These are phyloP conservation scores for Phaffomyces antillensis DNA, from an alignment of 805 yeast species.

Conservation along the genomic window DNA sequence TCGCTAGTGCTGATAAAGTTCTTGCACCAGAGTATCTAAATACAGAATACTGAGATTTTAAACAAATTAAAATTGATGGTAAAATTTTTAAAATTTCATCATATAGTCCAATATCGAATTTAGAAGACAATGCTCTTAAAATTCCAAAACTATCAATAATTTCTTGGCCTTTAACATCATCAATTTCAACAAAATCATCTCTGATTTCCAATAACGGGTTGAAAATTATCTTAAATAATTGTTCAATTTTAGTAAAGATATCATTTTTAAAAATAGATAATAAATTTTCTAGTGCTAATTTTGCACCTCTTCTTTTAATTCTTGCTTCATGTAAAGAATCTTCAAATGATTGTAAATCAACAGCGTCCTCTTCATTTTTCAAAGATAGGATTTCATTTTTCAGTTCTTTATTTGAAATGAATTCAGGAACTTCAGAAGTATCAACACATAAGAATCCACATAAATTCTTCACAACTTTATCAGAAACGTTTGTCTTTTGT, in stretches of 20 bases:
- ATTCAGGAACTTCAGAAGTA: slow-evolving; percentile 93
- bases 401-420: slow-evolving; percentile 51
- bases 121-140: slow-evolving; percentile 64
- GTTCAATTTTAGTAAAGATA: slow-evolving; percentile 58
- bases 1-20: slow-evolving; percentile 75
- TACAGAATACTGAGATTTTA: slow-evolving; percentile 71
- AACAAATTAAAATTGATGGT: slow-evolving; percentile 42
- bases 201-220: slow-evolving; percentile 47
- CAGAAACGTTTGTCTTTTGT: slow-evolving; percentile 69
- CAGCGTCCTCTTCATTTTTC: slow-evolving; percentile 62
- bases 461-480: slow-evolving; percentile 81
- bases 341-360: slow-evolving; percentile 56
- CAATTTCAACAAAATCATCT: slow-evolving; percentile 22
- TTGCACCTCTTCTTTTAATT: slow-evolving; percentile 81
- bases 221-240: slow-evolving; percentile 56
- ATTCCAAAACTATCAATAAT: slow-evolving; percentile 85
- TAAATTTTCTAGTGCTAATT: slow-evolving; percentile 56
- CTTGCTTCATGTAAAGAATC: slow-evolving; percentile 64
- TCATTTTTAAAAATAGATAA: slow-evolving; percentile 44
- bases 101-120: slow-evolving; percentile 42
- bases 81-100: slow-evolving; percentile 44
- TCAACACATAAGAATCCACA: slow-evolving; percentile 94
- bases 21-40: slow-evolving; percentile 87
- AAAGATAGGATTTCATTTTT: slow-evolving; percentile 61
- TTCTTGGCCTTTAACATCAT: slow-evolving; percentile 59